Conservation (phyloP, 2,329 filamentous ascomycete genomes). For the Fonsecaea multimorphosa region DNA sequence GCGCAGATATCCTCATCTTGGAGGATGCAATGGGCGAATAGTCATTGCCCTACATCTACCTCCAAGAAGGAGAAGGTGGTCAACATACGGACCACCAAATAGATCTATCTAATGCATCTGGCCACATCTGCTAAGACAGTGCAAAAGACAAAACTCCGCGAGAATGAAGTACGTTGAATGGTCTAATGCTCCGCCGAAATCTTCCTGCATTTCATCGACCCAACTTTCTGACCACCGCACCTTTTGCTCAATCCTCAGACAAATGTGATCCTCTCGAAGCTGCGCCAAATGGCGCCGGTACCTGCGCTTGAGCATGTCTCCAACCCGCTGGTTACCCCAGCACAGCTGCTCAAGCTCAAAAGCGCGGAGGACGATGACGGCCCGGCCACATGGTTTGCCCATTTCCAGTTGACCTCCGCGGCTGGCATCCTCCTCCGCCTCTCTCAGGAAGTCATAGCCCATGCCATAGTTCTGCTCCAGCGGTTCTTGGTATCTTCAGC, state of each 20-base stretch:
- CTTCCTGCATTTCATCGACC: not conserved
- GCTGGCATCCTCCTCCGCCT: constrained; percentile 75
- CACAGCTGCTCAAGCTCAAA: constrained; percentile 49
- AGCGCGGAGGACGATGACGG: constrained; percentile 45
- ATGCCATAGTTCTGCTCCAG: constrained; percentile 80
- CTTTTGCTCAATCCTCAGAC: not conserved
- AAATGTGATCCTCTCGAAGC: not conserved
- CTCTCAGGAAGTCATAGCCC: constrained; percentile 83
- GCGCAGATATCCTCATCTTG: not conserved
- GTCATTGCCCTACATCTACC: not conserved
- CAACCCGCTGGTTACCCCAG: constrained; percentile 53
- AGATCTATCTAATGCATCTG: not conserved
- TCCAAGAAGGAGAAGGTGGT: not conserved
- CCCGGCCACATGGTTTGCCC: constrained; percentile 53
- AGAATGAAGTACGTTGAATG: not conserved
- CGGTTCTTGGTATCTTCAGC: constrained; percentile 55
- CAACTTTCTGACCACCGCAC: not conserved
- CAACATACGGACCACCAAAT: not conserved
- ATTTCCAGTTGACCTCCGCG: constrained; percentile 53
- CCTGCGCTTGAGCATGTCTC: constrained; percentile 38
- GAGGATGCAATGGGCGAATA: not conserved
- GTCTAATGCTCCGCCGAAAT: not conserved
- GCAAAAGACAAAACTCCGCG: too few relatives aligned
- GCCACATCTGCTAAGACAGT: too few relatives aligned
- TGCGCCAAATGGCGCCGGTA: constrained; percentile 26